Evolutionary conservation across 768 basidiomycete species (phyloP).

Genomic region (Podaxis sp.): DNA sequence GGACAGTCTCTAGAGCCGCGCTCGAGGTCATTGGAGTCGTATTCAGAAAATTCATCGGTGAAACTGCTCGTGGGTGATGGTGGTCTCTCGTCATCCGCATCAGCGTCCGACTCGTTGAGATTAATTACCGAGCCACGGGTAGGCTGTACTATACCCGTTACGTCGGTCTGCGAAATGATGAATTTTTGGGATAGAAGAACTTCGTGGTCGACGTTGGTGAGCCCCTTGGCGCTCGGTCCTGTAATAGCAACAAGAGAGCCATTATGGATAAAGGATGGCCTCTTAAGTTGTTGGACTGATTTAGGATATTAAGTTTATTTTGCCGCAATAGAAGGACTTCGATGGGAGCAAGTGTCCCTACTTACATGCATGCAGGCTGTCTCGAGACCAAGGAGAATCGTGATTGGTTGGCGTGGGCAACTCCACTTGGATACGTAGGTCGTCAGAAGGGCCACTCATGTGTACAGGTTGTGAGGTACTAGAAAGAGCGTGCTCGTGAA

Average conservation of each 20-base stretch:
- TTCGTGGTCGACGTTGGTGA: not conserved
- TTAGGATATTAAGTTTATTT: not conserved
- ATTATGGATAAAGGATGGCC: not conserved
- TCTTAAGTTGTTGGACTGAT: not conserved
- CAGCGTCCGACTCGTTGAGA: conserved; percentile 5
- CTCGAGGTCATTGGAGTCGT: not conserved
- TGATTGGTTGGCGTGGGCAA: conserved; percentile 7
- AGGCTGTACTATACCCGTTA: not conserved
- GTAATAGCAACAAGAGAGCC: not conserved
- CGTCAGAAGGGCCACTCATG: not conserved
- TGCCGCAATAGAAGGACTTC: not conserved
- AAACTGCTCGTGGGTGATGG: not conserved
- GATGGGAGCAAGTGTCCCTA: not conserved
- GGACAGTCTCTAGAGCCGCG: not conserved
- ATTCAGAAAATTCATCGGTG: not conserved
- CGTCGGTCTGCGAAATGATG: not conserved
- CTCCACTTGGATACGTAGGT: conserved; percentile 4
- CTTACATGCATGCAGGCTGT: conserved; percentile 7
- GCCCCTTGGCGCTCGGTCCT: not conserved
- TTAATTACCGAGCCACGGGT: not conserved
- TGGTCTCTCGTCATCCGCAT: conserved; percentile 7
- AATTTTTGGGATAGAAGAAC: not conserved
- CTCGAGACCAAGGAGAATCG: not conserved
- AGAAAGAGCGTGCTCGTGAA: not conserved
- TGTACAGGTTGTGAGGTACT: not conserved